A percentile compares a stretch with the other conserved stretches of the same genome.
Evolutionary conservation across 2,329 filamentous ascomycete genomes (phyloP).

Genomic region (Diaporthe sp.): DNA sequence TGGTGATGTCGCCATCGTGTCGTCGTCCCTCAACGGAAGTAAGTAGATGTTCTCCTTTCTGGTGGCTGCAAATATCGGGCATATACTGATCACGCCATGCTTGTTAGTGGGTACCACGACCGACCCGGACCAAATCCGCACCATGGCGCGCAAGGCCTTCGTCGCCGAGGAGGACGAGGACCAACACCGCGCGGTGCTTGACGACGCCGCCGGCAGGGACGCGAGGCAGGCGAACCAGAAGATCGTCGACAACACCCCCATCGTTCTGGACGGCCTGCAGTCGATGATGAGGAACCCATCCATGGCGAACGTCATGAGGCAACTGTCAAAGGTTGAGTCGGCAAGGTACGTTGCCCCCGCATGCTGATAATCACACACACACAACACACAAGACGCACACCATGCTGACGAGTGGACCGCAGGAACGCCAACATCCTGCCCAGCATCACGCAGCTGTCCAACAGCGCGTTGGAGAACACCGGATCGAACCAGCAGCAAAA

Average conservation of each 20-base stretch:
- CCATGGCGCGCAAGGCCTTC: constrained; percentile 30
- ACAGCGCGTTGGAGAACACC: constrained; percentile 39
- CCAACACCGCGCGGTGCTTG: constrained; percentile 39
- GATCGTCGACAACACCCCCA: constrained; percentile 43
- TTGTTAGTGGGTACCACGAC: constrained; percentile 1
- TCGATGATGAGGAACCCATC: constrained; percentile 42
- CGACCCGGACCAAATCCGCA: background rate
- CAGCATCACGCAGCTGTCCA: constrained; percentile 42
- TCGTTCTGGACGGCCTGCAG: constrained; percentile 40
- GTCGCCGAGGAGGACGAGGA: constrained; percentile 43
- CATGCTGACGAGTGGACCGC: background rate
- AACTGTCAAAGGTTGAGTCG: constrained; percentile 41
- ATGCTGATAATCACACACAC: no score
- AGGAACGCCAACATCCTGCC: constrained; percentile 44
- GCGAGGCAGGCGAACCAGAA: constrained; percentile 38
- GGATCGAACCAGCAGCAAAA: constrained; percentile 23
- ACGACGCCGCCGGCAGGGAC: constrained; percentile 40
- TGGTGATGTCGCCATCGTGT: constrained; percentile 28
- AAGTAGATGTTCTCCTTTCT: background rate
- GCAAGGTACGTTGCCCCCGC: constrained; percentile 34
- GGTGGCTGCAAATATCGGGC: background rate
- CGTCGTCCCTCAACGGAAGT: constrained; percentile 24
- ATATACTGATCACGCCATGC: background rate
- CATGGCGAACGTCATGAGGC: constrained; percentile 40
- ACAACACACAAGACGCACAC: background rate